Conservation (phyloP, 1,284 basidiomycete genomes). For the Naganishia sp. region DNA sequence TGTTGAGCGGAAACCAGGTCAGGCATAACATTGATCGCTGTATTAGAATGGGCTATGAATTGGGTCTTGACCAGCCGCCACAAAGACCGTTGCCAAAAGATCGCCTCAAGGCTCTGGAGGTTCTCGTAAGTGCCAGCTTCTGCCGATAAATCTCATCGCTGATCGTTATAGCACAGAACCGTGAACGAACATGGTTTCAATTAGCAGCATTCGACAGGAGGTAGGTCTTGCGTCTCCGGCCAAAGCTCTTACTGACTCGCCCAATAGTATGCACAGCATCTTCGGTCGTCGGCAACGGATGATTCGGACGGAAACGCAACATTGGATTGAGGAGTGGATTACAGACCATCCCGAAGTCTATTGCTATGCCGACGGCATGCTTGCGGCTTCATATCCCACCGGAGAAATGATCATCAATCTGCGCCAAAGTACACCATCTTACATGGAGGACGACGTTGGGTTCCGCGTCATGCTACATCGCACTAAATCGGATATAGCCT, state of each 20-base stretch:
- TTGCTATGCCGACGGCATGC: conserved; percentile 41
- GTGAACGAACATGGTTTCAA: conserved; percentile 36
- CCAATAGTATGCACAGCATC: conserved; percentile 34
- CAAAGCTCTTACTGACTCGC: background rate
- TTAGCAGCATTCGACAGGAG: conserved; percentile 35
- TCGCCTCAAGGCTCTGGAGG: conserved; percentile 34
- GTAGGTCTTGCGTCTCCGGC: conserved; percentile 5
- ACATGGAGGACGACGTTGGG: conserved; percentile 39
- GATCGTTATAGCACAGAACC: conserved; percentile 21
- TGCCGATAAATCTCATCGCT: background rate
- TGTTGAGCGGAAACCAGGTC: background rate
- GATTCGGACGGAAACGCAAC: conserved; percentile 39
- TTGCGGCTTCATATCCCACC: conserved; percentile 42
- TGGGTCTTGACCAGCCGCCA: conserved; percentile 44
- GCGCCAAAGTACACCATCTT: conserved; percentile 37
- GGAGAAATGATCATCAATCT: conserved; percentile 39
- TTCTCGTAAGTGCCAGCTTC: conserved; percentile 26
- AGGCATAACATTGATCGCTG: conserved; percentile 19
- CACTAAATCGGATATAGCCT: conserved; percentile 39
- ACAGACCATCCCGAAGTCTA: conserved; percentile 42
- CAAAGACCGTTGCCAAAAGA: conserved; percentile 42
- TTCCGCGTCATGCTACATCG: conserved; percentile 40
- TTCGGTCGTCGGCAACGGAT: conserved; percentile 39
- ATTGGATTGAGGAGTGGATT: conserved; percentile 40
- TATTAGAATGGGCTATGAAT: conserved; percentile 50